Evolutionary conservation across 116 monocot species (phyloP), one percentile per base, ranked within the genome.

Genomic region (Zostera marina): DNA sequence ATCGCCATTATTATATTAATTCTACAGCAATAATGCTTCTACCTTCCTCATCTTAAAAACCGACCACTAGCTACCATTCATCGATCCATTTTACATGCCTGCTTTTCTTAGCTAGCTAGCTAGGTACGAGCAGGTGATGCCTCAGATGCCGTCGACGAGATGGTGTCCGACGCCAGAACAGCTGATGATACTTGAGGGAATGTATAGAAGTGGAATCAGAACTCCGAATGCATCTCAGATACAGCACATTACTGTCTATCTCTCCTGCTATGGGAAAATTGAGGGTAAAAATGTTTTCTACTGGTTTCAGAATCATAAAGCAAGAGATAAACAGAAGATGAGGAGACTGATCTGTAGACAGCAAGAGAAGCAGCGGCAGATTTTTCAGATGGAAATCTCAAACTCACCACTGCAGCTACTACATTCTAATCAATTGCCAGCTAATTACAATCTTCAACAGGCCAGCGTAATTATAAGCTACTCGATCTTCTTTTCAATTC

Each of bases 91-190:
- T 55, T 42, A 53, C 60, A 61, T 62, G 61, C 53, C 62, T 53
- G 42, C 61, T 2, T 46, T 40, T 42, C 20, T n/a, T n/a, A n/a
- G n/a, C n/a, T n/a, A n/a, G n/a, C n/a, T n/a, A n/a, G n/a, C n/a
- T n/a, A n/a, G n/a, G n/a, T n/a, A n/a, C n/a, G n/a, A n/a, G n/a
- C n/a, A n/a, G n/a, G n/a, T n/a, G 44, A 69, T 69, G 69, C 69
- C 69, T 43, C 69, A 69, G 55, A 55, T 46, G 11, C 62, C 69
- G 40, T 59, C 65, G 4, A 92, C 86, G 6, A 63, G 92, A 32
- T 92, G 92, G 92, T 85, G 85, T 63, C 92, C 92, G 2, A 80
- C 82, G 15, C 70, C 75, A 17, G 86, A 92, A 57, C 92, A 92
- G 74, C 82, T 86, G 63, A 66, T 70, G 70, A 66, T 71, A 44